A percentile compares a stretch with the other conserved stretches of the same genome.
These are phyloP conservation scores for Cotoneaster glaucophyllus DNA, from an alignment of 306 rosid species.

Conservation along the genomic window DNA sequence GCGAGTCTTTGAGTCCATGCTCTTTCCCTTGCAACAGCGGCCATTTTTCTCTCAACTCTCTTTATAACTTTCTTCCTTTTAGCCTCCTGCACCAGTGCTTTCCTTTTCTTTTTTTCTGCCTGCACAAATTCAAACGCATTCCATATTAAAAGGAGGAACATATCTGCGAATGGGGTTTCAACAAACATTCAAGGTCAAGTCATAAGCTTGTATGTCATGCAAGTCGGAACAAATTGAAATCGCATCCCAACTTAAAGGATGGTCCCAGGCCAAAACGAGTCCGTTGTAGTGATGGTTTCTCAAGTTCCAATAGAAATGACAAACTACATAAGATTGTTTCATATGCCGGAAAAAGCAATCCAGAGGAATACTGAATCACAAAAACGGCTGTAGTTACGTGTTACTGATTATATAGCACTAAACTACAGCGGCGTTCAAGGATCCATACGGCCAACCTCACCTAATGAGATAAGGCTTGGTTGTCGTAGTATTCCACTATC, in stretches of 20 bases:
- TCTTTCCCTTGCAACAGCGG: conserved; percentile 88
- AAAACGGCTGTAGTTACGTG: too few relatives aligned
- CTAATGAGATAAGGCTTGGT: too few relatives aligned
- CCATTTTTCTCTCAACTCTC: conserved; percentile 88
- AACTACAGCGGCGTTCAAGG: too few relatives aligned
- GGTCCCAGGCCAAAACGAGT: background rate
- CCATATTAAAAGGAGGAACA: conserved; percentile 5
- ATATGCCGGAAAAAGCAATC: too few relatives aligned
- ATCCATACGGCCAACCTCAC: too few relatives aligned
- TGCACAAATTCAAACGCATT: conserved; percentile 30
- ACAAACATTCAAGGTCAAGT: background rate
- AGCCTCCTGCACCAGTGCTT: conserved; percentile 78
- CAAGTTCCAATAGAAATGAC: too few relatives aligned
- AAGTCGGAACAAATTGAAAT: background rate
- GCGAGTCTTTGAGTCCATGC: conserved; percentile 63
- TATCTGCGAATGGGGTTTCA: background rate
- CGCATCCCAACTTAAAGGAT: background rate
- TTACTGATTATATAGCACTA: too few relatives aligned
- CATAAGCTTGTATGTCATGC: background rate
- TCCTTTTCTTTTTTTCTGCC: conserved; percentile 69
- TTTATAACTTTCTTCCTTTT: conserved; percentile 57
- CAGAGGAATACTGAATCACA: too few relatives aligned
- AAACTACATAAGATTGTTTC: background rate
- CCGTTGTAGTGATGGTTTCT: background rate
- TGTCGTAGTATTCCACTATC: background rate